phyloP scores from a whole-genome alignment of 148 eudicot species.

The Bassia scoparia region DNA sequence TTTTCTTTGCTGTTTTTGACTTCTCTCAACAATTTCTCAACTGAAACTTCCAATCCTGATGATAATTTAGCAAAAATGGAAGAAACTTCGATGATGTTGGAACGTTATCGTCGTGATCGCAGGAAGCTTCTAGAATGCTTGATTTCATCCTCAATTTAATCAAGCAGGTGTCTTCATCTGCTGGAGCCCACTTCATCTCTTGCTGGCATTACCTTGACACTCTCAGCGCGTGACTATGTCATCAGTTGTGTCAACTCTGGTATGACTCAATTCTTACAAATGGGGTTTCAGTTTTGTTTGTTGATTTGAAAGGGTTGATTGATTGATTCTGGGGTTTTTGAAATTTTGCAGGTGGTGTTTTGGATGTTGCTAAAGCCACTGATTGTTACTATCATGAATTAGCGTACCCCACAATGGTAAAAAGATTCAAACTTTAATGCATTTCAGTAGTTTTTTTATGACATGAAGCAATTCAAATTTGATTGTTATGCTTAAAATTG shows the following conservation, averaged over 20 bases:
- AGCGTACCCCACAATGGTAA: conserved; percentile 59
- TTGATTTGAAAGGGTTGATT: not conserved
- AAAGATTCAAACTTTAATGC: conserved; percentile 10
- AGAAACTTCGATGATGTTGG: conserved; percentile 23
- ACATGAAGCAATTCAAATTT: not conserved
- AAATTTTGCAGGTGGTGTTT: conserved; percentile 55
- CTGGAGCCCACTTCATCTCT: conserved; percentile 35
- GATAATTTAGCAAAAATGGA: conserved; percentile 7
- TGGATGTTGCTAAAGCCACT: conserved; percentile 66
- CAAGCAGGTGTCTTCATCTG: conserved; percentile 40
- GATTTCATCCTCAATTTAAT: conserved; percentile 54
- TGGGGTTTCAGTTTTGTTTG: not conserved
- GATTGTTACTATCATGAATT: conserved; percentile 45
- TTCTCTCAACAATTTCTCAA: not conserved
- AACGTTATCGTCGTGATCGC: conserved; percentile 61
- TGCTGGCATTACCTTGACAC: conserved; percentile 45
- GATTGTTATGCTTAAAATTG: not conserved
- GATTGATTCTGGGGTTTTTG: not conserved
- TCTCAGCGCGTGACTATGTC: conserved; percentile 67
- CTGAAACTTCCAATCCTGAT: not conserved
- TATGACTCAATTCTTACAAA: conserved; percentile 3
- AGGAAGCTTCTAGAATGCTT: conserved; percentile 64
- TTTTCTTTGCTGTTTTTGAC: too few relatives aligned
- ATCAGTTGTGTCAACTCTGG: conserved; percentile 53
- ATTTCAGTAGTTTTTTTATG: not conserved